Evolutionary conservation across 2,329 filamentous ascomycete genomes (phyloP), one percentile per base, ranked within the genome.

Genomic region (Epichloe baconii): DNA sequence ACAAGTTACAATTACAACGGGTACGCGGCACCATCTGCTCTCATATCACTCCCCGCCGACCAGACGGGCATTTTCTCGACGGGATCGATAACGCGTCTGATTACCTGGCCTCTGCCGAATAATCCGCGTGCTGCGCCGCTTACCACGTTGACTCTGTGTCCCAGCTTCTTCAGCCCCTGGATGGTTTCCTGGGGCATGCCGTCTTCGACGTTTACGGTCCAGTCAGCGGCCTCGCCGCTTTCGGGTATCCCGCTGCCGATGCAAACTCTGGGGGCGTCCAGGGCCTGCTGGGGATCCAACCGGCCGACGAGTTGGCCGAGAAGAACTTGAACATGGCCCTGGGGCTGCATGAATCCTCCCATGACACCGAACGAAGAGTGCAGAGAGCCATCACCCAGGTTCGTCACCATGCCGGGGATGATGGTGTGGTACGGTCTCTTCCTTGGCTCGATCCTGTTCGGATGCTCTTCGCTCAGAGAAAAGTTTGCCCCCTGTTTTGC

Each of bases 311-410:
- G 69, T 78, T 95, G 90, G 57, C 94, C 95, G 2, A 97, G 74
- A 10, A 98, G 70, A 0, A 95, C 89, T 67, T 97, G 93, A 0
- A 97, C 83, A 54, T 97, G 93, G 21, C 91, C 93, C 68, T 97
- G 93, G 0, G 93, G 93, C 70, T 98, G 93, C 86, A 97, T 97
- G 69, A 94, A 97, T 2, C 89, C 91, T 49, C 93, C 93, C 93
- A 97, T 97, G 54, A 97, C 91, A 49, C 93, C 93, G 61, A 91
- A 96, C 0, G 95, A 86, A 4, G 81, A 85, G 66, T 95, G 87
- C 52, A 97, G 70, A 47, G 78, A 83, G 26, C 80, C 79, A 59
- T 94, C 88, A 4, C 71, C 70, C 17, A 79, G 65, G 58, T 93
- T 88, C 0, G 93, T 97, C 17, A 91, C 81, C 66, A 97, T 77